Evolutionary conservation across 2,329 filamentous ascomycete genomes (phyloP).

Genomic region (Aspergillus fumigatiaffinis): DNA sequence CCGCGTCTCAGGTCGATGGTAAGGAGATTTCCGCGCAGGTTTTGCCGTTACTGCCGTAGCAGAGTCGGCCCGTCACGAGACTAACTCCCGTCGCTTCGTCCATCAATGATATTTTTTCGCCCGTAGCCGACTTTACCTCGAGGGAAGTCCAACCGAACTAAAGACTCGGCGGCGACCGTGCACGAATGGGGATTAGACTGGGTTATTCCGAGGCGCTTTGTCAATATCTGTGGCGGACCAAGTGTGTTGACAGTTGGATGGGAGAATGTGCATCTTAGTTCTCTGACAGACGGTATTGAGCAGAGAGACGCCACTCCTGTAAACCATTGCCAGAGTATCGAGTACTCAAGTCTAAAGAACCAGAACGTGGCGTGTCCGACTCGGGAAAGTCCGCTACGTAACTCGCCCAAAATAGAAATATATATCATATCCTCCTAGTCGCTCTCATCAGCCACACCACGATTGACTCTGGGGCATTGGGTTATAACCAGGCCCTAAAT

Average conservation of each 20-base stretch:
- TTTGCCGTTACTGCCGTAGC: background rate
- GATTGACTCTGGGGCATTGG: too few relatives aligned
- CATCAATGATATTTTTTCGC: background rate
- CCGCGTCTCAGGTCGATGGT: background rate
- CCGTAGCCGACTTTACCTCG: background rate
- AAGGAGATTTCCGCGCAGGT: background rate
- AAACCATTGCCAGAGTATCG: background rate
- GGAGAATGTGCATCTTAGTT: background rate
- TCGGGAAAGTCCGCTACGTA: background rate
- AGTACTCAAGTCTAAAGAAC: background rate
- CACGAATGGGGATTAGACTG: background rate
- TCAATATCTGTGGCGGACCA: background rate
- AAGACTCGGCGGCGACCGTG: background rate
- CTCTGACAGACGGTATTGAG: background rate
- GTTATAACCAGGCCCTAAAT: too few relatives aligned
- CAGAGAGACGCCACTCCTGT: background rate
- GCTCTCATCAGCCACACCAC: background rate
- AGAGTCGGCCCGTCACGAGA: background rate
- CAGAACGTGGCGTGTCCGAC: background rate
- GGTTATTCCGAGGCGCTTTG: background rate
- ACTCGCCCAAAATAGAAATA: background rate
- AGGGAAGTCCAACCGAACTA: background rate
- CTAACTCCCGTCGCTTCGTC: background rate
- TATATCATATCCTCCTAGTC: background rate
- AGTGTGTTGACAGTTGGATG: background rate